A percentile compares a stretch with the other conserved stretches of the same genome.
These are phyloP conservation scores for Grosmannia huntii DNA, from an alignment of 2,329 filamentous ascomycete species.

Conservation along the genomic window DNA sequence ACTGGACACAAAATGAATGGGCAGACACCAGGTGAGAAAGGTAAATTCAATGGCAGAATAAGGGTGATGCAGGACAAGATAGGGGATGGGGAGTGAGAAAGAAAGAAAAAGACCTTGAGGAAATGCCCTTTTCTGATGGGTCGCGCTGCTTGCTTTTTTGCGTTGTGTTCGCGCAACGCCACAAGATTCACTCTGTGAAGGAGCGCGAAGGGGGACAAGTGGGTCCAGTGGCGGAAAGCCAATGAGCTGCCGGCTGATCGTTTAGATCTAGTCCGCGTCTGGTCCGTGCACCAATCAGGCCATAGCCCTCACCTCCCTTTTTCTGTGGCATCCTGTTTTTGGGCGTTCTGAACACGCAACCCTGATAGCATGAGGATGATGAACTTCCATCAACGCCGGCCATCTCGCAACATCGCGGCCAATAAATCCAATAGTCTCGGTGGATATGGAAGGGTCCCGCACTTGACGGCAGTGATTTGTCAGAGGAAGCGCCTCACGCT, in stretches of 20 bases:
- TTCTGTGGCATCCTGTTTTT: background rate
- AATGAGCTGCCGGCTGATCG: background rate
- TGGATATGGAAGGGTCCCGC: background rate
- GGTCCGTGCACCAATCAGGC: slow-evolving; percentile 5
- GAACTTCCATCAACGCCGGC: background rate
- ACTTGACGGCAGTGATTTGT: background rate
- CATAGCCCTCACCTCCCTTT: background rate
- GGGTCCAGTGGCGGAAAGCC: background rate
- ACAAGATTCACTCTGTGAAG: background rate
- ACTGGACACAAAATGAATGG: background rate
- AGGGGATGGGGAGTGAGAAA: background rate
- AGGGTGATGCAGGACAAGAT: background rate
- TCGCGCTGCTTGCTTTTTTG: slow-evolving; percentile 3
- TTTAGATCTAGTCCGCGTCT: background rate
- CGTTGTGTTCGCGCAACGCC: slow-evolving; percentile 3
- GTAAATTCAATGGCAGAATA: background rate
- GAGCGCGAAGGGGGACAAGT: background rate
- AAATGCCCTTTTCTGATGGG: background rate
- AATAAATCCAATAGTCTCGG: background rate
- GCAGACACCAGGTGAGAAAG: background rate
- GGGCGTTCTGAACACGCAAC: background rate
- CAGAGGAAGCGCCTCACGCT: background rate
- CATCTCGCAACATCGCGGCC: background rate
- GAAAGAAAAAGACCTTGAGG: background rate
- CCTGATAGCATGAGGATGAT: background rate